phyloP scores from a whole-genome alignment of 2,329 filamentous ascomycete species.

The Aspergillus thermomutatus region DNA sequence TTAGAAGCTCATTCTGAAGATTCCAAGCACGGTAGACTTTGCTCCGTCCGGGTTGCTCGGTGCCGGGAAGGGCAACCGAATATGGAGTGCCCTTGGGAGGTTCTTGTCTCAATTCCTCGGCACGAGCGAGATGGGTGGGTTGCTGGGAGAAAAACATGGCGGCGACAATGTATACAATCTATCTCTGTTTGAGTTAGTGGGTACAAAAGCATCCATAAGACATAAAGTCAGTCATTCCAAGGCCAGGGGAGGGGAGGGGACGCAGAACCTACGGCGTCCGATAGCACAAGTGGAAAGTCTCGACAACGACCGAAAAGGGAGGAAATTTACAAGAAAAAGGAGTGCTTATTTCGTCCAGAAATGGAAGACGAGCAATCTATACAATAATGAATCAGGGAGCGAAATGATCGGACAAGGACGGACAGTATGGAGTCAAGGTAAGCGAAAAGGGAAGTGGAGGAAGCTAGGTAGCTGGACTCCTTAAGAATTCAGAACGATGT shows the following conservation, averaged over 20 bases:
- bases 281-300: too few relatives aligned
- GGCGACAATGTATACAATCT: not conserved
- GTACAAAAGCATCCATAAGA: too few relatives aligned
- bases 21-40: conserved; percentile 81
- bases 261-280: too few relatives aligned
- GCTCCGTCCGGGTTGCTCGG: conserved; percentile 68
- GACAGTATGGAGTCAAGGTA: not conserved
- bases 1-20: conserved; percentile 67
- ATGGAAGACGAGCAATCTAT: not conserved
- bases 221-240: not conserved
- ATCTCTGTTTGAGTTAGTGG: not conserved
- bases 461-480: not conserved
- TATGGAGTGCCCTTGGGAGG: conserved; percentile 76
- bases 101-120: conserved; percentile 53
- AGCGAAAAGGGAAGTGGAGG: not conserved
- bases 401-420: not conserved
- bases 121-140: conserved; percentile 33
- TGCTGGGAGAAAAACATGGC: conserved; percentile 39
- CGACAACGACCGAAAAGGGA: not conserved
- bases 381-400: not conserved
- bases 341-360: not conserved
- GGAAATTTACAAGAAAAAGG: not conserved
- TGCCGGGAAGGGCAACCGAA: conserved; percentile 71
- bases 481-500: not conserved
- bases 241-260: not conserved